These are phyloP conservation scores for Agaricus blazei DNA, from an alignment of 768 basidiomycete genomes.

Conservation along the genomic window DNA sequence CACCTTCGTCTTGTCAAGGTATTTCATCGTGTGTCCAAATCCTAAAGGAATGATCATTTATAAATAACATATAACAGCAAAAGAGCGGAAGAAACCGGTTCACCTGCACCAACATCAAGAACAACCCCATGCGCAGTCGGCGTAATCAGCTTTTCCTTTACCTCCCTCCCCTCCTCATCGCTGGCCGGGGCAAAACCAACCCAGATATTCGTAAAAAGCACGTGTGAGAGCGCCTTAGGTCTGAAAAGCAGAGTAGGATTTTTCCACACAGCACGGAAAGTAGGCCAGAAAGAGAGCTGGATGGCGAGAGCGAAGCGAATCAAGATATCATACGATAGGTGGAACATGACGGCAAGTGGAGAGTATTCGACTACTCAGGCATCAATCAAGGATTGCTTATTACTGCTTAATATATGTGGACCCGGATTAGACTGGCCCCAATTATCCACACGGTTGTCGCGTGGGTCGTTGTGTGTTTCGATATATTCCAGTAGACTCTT, in stretches of 20 bases:
- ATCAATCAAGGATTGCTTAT: too few species aligned
- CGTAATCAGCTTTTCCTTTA: slow-evolving; percentile 46
- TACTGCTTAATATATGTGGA: too few species aligned
- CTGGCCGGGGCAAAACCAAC: slow-evolving; percentile 37
- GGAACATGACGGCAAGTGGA: slow-evolving; percentile 18
- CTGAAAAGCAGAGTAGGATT: slow-evolving; percentile 40
- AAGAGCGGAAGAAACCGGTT: too few species aligned
- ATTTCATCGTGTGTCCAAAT: slow-evolving; percentile 56
- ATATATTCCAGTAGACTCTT: too few species aligned
- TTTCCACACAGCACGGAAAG: slow-evolving; percentile 32
- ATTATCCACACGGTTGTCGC: too few species aligned
- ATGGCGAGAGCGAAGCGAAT: slow-evolving; percentile 37
- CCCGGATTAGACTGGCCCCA: too few species aligned
- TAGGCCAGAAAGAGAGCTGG: slow-evolving; percentile 35
- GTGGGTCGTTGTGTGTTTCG: too few species aligned
- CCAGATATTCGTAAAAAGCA: slow-evolving; percentile 63
- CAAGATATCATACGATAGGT: slow-evolving; percentile 34
- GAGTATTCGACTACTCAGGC: too few species aligned
- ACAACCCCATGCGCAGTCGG: slow-evolving; percentile 54
- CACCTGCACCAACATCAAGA: slow-evolving; percentile 56
- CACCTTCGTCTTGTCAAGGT: slow-evolving; percentile 53
- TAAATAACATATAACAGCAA: not conserved
- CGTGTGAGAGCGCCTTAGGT: slow-evolving; percentile 39
- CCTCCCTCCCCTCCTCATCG: slow-evolving; percentile 34
- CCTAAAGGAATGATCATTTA: slow-evolving; percentile 28